Percentiles rank a stretch among this genome's conserved stretches.
These are phyloP conservation scores for Brassica balearica DNA, from an alignment of 441 rosid genomes.

Conservation along the genomic window DNA sequence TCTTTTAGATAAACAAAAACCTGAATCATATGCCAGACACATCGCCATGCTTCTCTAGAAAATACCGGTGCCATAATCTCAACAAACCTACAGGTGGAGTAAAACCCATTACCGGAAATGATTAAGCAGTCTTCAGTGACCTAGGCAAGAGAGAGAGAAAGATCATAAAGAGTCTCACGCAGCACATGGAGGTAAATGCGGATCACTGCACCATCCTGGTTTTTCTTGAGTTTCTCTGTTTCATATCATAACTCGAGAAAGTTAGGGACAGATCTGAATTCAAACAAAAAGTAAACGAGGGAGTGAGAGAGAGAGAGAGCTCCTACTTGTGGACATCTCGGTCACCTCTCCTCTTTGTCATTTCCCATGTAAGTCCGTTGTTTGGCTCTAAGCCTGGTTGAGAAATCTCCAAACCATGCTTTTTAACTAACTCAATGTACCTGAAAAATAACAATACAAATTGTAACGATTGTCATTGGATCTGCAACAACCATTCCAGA, in stretches of 20 bases:
- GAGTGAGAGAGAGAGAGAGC: slow-evolving; percentile 28
- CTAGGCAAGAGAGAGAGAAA: neutral
- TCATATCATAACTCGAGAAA: slow-evolving; percentile 32
- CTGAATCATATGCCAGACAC: slow-evolving; percentile 96
- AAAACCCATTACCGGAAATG: slow-evolving; percentile 12
- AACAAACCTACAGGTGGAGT: slow-evolving; percentile 67
- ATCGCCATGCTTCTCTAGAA: slow-evolving; percentile 88
- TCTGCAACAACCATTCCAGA: slow-evolving; percentile 18
- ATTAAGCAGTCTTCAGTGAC: slow-evolving; percentile 6
- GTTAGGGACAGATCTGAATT: slow-evolving; percentile 11
- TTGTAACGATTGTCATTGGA: slow-evolving; percentile 13
- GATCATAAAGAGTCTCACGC: slow-evolving; percentile 50
- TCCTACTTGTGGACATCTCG: slow-evolving; percentile 73
- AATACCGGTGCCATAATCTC: slow-evolving; percentile 98
- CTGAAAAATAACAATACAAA: slow-evolving; percentile 46
- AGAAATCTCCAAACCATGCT: slow-evolving; percentile 70
- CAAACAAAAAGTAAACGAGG: neutral
- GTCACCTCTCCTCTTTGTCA: slow-evolving; percentile 78
- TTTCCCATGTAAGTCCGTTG: slow-evolving; percentile 73
- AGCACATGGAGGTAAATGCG: slow-evolving; percentile 76
- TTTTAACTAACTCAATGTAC: slow-evolving; percentile 65
- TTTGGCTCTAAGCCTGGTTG: slow-evolving; percentile 79
- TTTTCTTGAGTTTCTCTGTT: slow-evolving; percentile 67
- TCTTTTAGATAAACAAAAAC: slow-evolving; percentile 45
- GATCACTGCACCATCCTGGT: slow-evolving; percentile 73